These are phyloP conservation scores for Globisporangium uncinulatum DNA, from an alignment of 352 stramenopile genomes.

Conservation along the genomic window DNA sequence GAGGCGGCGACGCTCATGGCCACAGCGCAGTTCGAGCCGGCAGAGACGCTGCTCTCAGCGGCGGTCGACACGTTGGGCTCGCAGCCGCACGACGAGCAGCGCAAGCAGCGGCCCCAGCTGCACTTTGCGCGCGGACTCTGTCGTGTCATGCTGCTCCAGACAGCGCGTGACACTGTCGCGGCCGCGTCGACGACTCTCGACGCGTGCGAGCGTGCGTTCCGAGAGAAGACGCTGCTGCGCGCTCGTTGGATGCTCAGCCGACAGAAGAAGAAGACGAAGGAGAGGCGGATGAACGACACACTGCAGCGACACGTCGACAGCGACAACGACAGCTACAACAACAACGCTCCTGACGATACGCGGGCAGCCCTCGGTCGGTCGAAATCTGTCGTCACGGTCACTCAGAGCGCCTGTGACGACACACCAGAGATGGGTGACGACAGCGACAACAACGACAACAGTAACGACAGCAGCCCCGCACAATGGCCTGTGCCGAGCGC, in stretches of 20 bases:
- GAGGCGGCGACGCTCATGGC: constrained; percentile 28
- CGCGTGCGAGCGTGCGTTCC: constrained; percentile 18
- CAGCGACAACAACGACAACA: not conserved
- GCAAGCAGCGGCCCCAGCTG: constrained; percentile 19
- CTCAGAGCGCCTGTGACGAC: not conserved
- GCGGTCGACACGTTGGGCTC: constrained; percentile 19
- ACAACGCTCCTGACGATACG: too few species aligned
- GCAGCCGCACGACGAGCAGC: constrained; percentile 15
- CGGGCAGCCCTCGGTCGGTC: not conserved
- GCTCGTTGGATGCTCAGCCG: not conserved
- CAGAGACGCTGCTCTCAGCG: constrained; percentile 24
- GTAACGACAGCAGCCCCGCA: too few species aligned
- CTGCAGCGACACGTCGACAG: not conserved
- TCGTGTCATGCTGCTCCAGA: constrained; percentile 37
- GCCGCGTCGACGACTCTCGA: constrained; percentile 14
- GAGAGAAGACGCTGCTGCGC: constrained; percentile 7
- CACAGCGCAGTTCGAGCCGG: constrained; percentile 17
- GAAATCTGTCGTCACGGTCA: not conserved
- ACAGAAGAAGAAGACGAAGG: too few species aligned
- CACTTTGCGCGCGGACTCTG: constrained; percentile 37
- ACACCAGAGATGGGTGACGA: not conserved
- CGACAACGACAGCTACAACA: not conserved
- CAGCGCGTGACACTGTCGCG: constrained; percentile 12
- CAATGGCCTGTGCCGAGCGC: not conserved
- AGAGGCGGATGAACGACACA: not conserved